A percentile compares a stretch with the other conserved stretches of the same genome.
Conservation (phyloP, 2,329 filamentous ascomycete species). For the Neofusicoccum ribis region DNA sequence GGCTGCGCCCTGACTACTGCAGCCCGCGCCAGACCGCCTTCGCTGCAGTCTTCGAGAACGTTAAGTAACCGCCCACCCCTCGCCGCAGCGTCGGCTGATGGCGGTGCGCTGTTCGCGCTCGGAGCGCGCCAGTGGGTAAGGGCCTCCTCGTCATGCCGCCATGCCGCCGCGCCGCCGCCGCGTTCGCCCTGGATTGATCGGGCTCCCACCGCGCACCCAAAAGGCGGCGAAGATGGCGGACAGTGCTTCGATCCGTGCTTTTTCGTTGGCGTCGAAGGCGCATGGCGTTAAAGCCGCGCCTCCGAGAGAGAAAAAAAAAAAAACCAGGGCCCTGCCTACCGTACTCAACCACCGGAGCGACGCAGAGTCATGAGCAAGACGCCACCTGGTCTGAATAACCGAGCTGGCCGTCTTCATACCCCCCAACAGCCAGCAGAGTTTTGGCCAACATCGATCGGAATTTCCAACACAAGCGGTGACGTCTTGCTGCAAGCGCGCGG, state of each 20-base stretch:
- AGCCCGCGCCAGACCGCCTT: no score
- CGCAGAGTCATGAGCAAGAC: neutral
- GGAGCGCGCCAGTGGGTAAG: neutral
- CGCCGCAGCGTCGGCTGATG: neutral
- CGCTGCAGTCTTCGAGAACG: no score
- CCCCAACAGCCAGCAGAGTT: neutral
- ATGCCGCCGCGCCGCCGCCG: slow-evolving; percentile 5
- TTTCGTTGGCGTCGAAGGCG: neutral
- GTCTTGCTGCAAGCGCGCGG: neutral
- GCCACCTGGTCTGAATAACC: neutral
- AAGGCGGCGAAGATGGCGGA: neutral
- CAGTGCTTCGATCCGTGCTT: slow-evolving; percentile 10
- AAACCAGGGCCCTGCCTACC: neutral
- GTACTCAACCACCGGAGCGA: no score
- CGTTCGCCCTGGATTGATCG: neutral
- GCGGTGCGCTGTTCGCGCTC: neutral
- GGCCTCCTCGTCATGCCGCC: neutral
- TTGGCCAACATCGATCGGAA: neutral
- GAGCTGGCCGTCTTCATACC: neutral
- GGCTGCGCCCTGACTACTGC: neutral
- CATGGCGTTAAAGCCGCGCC: neutral
- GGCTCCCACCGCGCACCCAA: no score
- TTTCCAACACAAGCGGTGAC: neutral
- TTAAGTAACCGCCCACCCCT: no score
- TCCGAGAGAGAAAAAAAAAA: neutral